phyloP scores from a whole-genome alignment of 768 basidiomycete genomes.

The Boletus sensibilis region DNA sequence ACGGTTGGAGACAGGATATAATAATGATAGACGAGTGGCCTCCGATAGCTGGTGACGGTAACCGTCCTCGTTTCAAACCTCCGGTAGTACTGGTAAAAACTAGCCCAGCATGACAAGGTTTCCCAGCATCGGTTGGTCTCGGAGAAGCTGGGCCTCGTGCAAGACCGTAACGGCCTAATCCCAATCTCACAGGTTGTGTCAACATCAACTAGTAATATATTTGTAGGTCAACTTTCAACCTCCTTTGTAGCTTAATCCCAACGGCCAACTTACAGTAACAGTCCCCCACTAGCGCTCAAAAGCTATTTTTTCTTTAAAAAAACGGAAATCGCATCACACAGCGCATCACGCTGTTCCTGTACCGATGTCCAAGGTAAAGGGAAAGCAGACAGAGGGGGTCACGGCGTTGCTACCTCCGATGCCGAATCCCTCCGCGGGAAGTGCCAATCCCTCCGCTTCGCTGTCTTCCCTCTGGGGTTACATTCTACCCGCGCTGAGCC shows the following conservation, averaged over 20 bases:
- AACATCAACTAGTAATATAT: conserved; percentile 1
- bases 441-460: conserved; percentile 73
- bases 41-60: not conserved
- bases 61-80: not conserved
- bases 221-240: not conserved
- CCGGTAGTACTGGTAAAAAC: not conserved
- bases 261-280: conserved; percentile 5
- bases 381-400: conserved; percentile 24
- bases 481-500: conserved; percentile 70
- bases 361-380: conserved; percentile 33
- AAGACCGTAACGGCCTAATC: conserved; percentile 1
- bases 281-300: conserved; percentile 8
- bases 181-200: conserved; percentile 10
- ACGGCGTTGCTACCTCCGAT: conserved; percentile 35
- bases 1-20: not conserved
- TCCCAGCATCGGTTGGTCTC: conserved; percentile 13
- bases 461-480: conserved; percentile 74
- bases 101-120: conserved; percentile 1
- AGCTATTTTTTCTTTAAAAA: not conserved
- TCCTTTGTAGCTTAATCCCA: conserved; percentile 2
- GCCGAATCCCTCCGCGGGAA: conserved; percentile 57
- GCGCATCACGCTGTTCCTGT: not conserved
- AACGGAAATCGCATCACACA: not conserved
- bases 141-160: conserved; percentile 1
- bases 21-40: not conserved